Conservation (phyloP, 768 basidiomycete genomes). For the Boletus sp. region DNA sequence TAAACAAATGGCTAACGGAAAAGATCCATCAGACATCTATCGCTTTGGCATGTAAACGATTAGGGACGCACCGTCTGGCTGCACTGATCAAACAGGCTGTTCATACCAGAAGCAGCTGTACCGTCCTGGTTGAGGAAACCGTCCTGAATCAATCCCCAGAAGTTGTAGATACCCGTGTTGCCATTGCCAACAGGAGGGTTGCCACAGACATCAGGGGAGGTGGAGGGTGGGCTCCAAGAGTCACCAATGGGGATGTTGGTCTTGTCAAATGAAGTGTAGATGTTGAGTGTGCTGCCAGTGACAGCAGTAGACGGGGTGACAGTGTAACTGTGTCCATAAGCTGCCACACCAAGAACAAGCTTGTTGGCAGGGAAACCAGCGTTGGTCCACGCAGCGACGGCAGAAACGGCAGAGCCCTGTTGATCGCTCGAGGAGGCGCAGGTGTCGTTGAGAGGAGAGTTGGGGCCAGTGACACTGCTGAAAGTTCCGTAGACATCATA, state of each 20-base stretch:
- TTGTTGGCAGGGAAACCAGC: constrained; percentile 73
- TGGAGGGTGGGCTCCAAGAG: constrained; percentile 48
- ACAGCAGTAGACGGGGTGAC: constrained; percentile 26
- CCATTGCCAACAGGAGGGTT: constrained; percentile 40
- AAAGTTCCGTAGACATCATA: constrained; percentile 64
- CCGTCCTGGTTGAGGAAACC: constrained; percentile 52
- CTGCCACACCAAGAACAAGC: constrained; percentile 82
- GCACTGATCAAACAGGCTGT: constrained; percentile 59
- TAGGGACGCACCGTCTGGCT: constrained; percentile 62
- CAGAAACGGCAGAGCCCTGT: constrained; percentile 72
- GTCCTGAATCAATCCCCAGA: constrained; percentile 57
- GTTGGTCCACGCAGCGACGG: constrained; percentile 67
- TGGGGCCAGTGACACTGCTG: constrained; percentile 64
- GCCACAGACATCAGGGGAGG: constrained; percentile 61
- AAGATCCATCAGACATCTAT: background rate
- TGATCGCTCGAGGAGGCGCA: constrained; percentile 62
- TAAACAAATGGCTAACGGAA: constrained; percentile 63
- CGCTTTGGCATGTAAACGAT: background rate
- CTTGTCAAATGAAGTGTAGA: constrained; percentile 53
- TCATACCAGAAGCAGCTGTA: constrained; percentile 52
- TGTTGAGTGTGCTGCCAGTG: constrained; percentile 30
- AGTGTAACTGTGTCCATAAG: constrained; percentile 78
- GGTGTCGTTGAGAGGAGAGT: constrained; percentile 78
- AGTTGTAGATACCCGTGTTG: constrained; percentile 55
- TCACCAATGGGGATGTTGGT: constrained; percentile 50